Evolutionary conservation across 306 rosid genomes (phyloP).

Genomic region (Lathyrus oleraceus): DNA sequence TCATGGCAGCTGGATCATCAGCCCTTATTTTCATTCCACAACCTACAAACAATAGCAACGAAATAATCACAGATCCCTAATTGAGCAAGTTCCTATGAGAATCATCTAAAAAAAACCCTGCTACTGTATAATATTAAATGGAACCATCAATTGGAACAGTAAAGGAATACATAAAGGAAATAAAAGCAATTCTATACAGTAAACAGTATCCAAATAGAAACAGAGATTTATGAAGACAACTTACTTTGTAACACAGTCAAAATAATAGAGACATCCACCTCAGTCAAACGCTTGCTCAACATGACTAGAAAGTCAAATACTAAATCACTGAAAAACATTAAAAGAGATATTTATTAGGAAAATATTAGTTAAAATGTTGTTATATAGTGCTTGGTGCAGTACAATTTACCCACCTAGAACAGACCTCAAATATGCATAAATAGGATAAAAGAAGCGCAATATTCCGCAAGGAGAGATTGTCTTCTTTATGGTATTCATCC

Average conservation of each 20-base stretch:
- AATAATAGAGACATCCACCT: constrained; percentile 83
- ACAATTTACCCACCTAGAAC: constrained; percentile 61
- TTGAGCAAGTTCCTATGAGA: constrained; percentile 10
- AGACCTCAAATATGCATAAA: constrained; percentile 81
- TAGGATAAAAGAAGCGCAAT: constrained; percentile 77
- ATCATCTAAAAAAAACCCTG: constrained; percentile 22
- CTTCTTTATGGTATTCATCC: constrained; percentile 81
- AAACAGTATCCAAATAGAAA: constrained; percentile 2
- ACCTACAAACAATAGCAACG: constrained; percentile 47
- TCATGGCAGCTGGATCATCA: constrained; percentile 89
- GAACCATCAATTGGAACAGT: constrained; percentile 11
- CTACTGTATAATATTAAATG: neutral
- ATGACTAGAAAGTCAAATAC: constrained; percentile 72
- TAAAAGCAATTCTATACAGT: neutral
- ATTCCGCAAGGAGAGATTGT: constrained; percentile 83
- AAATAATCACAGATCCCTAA: constrained; percentile 11
- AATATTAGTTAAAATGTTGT: constrained; percentile 13
- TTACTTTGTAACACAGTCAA: constrained; percentile 76
- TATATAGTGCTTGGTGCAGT: neutral
- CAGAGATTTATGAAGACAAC: constrained; percentile 30
- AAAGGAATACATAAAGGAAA: neutral
- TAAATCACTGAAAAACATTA: constrained; percentile 69
- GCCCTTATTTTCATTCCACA: constrained; percentile 98
- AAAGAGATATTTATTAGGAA: constrained; percentile 40
- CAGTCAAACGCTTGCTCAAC: constrained; percentile 76